Evolutionary conservation across 2,329 filamentous ascomycete genomes (phyloP), one percentile per base, ranked within the genome.

Genomic region (Fusarium pseudocircinatum): DNA sequence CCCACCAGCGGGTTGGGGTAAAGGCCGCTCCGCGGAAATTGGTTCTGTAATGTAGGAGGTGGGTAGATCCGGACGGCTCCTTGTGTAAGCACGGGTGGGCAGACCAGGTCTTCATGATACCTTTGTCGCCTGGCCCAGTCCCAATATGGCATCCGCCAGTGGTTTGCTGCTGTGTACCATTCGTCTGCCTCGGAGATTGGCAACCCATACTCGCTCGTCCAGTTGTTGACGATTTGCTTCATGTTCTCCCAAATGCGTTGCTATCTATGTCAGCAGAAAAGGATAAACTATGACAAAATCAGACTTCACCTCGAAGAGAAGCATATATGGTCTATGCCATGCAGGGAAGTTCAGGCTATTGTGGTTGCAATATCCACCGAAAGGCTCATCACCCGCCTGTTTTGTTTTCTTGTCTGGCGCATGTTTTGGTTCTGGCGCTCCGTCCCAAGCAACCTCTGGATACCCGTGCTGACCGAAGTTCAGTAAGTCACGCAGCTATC

Each of bases 261-360:
- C 72, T 74, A 5, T 1, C 5, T 2, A 8, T 28, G 7, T 72
- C n/a, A n/a, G n/a, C n/a, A n/a, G n/a, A n/a, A n/a, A n/a, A n/a
- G n/a, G n/a, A n/a, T n/a, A n/a, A n/a, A n/a, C n/a, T n/a, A n/a
- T n/a, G n/a, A n/a, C n/a, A n/a, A n/a, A n/a, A n/a, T n/a, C 15
- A 24, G n/a, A 43, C 4, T 6, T 12, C 4, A 46, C 69, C 52
- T 73, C 69, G 6, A 73, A 74, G 2, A 73, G 39, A 0, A 54
- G n/a, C 70, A 74, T 72, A 6, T 69, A 72, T 0, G 64, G 59
- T 2, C 70, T 39, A 8, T 74, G 68, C 70, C 72, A 74, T 7
- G 63, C 58, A 1, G 67, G 68, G 10, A 72, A 72, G 20, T 66
- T 72, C 6, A 73, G 20, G 11, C 34, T 47, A n/a, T 73, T 69